Conservation (phyloP, 73 alveolate genomes). For the Symbiodinium pilosum region DNA sequence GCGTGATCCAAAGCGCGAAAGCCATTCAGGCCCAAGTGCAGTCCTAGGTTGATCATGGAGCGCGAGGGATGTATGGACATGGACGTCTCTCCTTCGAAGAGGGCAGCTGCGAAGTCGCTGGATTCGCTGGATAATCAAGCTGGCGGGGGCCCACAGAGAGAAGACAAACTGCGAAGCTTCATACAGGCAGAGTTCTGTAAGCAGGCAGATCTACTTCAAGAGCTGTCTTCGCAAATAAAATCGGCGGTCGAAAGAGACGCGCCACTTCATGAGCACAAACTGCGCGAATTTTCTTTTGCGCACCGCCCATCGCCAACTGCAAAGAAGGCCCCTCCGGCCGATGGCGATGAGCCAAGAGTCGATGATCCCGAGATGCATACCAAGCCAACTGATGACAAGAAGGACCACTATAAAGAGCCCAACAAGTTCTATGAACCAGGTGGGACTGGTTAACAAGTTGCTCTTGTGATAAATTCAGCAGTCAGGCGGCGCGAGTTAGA, state of each 20-base stretch:
- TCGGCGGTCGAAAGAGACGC: neutral
- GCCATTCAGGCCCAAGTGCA: neutral
- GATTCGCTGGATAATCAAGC: neutral
- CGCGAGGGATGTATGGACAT: slow-evolving; percentile 57
- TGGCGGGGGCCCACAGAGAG: neutral
- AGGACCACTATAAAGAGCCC: neutral
- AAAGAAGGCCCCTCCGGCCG: neutral
- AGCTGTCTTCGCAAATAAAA: slow-evolving; percentile 10
- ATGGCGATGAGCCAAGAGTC: neutral
- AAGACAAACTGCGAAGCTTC: neutral
- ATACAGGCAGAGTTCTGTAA: slow-evolving; percentile 14
- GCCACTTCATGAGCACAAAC: neutral
- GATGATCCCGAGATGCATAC: neutral
- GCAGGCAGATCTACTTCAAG: slow-evolving; percentile 48
- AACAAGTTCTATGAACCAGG: neutral
- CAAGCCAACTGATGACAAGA: neutral
- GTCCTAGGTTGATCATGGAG: neutral
- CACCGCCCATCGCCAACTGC: neutral
- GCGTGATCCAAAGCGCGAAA: too few species aligned
- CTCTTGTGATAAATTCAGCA: too few species aligned
- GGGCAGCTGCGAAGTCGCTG: neutral
- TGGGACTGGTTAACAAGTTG: too few species aligned
- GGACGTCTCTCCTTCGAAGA: neutral
- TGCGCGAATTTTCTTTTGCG: neutral
- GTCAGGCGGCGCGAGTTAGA: too few species aligned